Evolutionary conservation across 441 rosid species (phyloP).

Genomic region (Pelargonium australe): DNA sequence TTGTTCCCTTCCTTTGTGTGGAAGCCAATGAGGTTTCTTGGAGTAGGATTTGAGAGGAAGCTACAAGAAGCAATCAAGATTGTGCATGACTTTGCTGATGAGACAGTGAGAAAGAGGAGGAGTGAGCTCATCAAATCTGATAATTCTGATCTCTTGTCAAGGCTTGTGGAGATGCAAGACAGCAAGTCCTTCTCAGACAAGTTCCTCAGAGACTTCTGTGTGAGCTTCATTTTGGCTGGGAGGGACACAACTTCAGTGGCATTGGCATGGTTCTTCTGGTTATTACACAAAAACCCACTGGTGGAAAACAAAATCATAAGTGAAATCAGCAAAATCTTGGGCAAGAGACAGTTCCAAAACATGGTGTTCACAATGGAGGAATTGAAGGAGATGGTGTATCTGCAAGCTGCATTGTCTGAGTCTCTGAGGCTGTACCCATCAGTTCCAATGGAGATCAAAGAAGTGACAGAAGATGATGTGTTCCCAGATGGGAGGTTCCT

Average conservation of each 20-base stretch:
- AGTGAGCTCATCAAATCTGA: constrained; percentile 22
- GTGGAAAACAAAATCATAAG: constrained; percentile 43
- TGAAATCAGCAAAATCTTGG: too few species aligned
- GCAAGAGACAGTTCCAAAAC: too few species aligned
- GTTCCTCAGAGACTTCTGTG: constrained; percentile 54
- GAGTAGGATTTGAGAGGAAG: constrained; percentile 51
- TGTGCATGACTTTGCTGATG: constrained; percentile 56
- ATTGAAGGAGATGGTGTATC: constrained; percentile 52
- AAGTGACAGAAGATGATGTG: constrained; percentile 44
- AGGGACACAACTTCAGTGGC: constrained; percentile 76
- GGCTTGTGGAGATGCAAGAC: constrained; percentile 41
- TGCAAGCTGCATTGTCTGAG: constrained; percentile 67
- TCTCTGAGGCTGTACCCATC: constrained; percentile 67
- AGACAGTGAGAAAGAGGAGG: constrained; percentile 41
- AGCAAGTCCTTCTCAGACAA: constrained; percentile 28
- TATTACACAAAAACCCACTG: constrained; percentile 37
- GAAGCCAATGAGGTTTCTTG: constrained; percentile 55
- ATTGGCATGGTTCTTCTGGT: constrained; percentile 71
- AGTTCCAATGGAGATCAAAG: constrained; percentile 63
- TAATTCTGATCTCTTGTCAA: constrained; percentile 52
- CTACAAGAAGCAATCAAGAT: constrained; percentile 42
- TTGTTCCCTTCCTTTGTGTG: constrained; percentile 52
- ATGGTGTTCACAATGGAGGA: constrained; percentile 46
- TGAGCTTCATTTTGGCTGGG: constrained; percentile 66
- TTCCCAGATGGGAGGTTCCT: constrained; percentile 50